phyloP scores from a whole-genome alignment of 163 green algal genomes.

The Volvox carteri region DNA sequence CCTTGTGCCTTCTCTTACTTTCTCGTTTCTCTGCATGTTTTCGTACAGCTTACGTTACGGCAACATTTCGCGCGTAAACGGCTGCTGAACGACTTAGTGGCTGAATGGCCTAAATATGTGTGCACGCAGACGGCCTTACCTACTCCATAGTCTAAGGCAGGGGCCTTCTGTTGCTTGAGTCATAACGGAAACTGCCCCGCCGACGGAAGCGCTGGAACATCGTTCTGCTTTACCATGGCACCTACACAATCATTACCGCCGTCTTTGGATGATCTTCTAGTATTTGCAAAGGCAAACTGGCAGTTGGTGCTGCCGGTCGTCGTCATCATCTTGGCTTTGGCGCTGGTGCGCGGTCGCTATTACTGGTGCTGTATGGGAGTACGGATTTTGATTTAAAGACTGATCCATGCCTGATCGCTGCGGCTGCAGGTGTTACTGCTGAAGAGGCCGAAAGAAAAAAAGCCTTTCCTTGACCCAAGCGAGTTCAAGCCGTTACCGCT shows the following conservation, averaged over 20 bases:
- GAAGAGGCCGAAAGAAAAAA: neutral
- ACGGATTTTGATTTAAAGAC: neutral
- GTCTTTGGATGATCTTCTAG: neutral
- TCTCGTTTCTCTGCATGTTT: no score
- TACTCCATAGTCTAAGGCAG: no score
- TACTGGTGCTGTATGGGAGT: no score
- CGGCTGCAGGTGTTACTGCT: neutral
- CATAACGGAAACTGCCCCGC: no score
- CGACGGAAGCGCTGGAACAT: no score
- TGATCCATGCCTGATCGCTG: neutral
- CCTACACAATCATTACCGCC: neutral
- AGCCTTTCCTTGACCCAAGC: conserved; percentile 79
- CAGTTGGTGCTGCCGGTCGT: neutral
- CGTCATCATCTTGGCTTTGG: neutral
- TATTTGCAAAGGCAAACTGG: neutral
- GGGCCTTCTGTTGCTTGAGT: no score
- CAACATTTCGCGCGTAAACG: neutral
- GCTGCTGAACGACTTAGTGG: no score
- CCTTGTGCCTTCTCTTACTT: no score
- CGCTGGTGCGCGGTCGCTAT: neutral
- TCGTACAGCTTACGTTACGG: no score
- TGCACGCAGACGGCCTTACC: neutral
- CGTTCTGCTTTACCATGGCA: neutral
- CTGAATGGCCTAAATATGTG: neutral
- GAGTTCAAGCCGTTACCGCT: conserved; percentile 71